phyloP scores from a whole-genome alignment of 2,329 filamentous ascomycete genomes.

The Juglanconis sp. region DNA sequence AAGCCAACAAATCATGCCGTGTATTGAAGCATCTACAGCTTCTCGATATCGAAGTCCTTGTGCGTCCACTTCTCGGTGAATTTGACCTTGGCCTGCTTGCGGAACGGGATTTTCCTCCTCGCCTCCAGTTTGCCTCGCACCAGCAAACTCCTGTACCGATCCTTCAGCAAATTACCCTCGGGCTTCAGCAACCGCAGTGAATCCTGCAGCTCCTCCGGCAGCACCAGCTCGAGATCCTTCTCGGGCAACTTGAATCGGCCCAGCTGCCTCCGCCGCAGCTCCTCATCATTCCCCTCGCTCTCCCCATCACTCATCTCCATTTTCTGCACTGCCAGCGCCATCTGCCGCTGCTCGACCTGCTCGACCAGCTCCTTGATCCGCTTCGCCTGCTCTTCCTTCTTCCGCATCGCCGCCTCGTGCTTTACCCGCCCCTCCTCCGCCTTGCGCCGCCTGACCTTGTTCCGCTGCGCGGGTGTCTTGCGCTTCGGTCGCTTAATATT shows the following conservation, averaged over 20 bases:
- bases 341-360: constrained; percentile 58
- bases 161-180: constrained; percentile 91
- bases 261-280: constrained; percentile 68
- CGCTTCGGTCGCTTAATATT: constrained; percentile 74
- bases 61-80: constrained; percentile 95
- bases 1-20: not conserved
- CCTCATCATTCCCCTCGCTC: constrained; percentile 57
- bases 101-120: constrained; percentile 73
- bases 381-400: constrained; percentile 68
- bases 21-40: constrained; percentile 9
- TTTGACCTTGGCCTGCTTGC: constrained; percentile 77
- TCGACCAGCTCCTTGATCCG: constrained; percentile 68
- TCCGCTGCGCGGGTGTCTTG: constrained; percentile 83
- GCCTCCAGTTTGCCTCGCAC: constrained; percentile 86
- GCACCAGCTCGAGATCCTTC: constrained; percentile 74
- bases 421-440: constrained; percentile 75
- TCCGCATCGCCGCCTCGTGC: constrained; percentile 73
- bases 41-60: constrained; percentile 76
- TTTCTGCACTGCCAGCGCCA: constrained; percentile 40
- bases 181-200: constrained; percentile 80
- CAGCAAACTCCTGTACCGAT: constrained; percentile 85
- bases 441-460: constrained; percentile 84
- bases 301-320: constrained; percentile 46
- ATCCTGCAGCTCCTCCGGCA: constrained; percentile 81
- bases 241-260: constrained; percentile 73